Evolutionary conservation across 352 stramenopile species (phyloP), one percentile per base, ranked within the genome.

Genomic region (Pythium rhizo-oryzae): DNA sequence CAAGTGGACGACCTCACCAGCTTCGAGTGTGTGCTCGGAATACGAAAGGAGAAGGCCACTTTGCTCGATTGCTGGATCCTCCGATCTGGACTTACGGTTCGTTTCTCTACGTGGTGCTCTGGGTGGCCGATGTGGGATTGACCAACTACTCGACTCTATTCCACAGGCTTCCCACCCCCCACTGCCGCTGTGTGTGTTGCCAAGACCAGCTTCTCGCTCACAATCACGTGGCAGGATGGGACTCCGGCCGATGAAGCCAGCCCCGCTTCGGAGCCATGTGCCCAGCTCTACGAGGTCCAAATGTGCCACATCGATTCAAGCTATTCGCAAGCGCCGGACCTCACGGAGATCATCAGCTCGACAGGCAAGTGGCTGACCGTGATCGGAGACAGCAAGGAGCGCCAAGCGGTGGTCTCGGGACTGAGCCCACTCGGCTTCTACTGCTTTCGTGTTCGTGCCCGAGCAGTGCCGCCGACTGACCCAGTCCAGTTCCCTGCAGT

Each of bases 161-260:
- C 7, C 19, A 6, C 23, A 46, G 74, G 65, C 11, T 78, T 80
- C 52, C 41, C 77, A 4, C 74, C 74, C 15, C 74, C 74, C 24
- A 72, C 62, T 28, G 66, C 70, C 5, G 62, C 64, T 15, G 44
- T 58, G 1, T 73, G 70, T 23, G 16, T 61, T 2, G 41, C 59
- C 24, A 78, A 65, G 54, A 77, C 74, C 1, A 69, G 59, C 18
- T 76, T 78, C 63, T 80, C 74, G 0, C 58, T 80, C 6, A 66
- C 63, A 13, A 71, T 80, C n/a, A 12, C 59, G 19, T 80, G 74
- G 74, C 21, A 54, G 21, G 62, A 77, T 50, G 69, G 69, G 11
- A 16, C 47, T 8, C 60, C 50, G 21, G 6, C 9, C 25, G 24
- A 43, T 2, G 33, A 66, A 12, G 33, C 33, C 59, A 59, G 62